A percentile compares a stretch with the other conserved stretches of the same genome.
These are phyloP conservation scores for Erodium trifolium DNA, from an alignment of 441 rosid species.

Conservation along the genomic window DNA sequence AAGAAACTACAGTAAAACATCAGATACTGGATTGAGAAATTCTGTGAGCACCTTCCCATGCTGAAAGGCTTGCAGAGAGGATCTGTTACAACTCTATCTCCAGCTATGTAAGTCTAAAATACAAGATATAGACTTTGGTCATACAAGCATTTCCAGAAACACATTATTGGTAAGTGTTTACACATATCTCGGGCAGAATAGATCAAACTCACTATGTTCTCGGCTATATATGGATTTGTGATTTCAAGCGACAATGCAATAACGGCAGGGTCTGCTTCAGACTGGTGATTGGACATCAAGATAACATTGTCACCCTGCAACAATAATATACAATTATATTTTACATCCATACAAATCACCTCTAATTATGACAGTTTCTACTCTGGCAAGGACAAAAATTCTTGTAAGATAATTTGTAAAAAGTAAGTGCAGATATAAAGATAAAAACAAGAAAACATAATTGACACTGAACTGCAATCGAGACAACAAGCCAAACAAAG, in stretches of 20 bases:
- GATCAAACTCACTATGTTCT: slow-evolving; percentile 52
- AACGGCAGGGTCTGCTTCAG: slow-evolving; percentile 95
- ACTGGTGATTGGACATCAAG: slow-evolving; percentile 93
- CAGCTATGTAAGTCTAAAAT: slow-evolving; percentile 80
- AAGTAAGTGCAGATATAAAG: neutral
- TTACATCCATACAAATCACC: slow-evolving; percentile 1
- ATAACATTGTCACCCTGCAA: slow-evolving; percentile 85
- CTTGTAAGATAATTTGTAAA: neutral
- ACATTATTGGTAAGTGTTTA: slow-evolving; percentile 10
- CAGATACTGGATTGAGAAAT: slow-evolving; percentile 18
- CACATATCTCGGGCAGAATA: slow-evolving; percentile 17
- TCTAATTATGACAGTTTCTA: slow-evolving; percentile 4
- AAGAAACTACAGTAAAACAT: slow-evolving; percentile 22
- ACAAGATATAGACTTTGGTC: slow-evolving; percentile 18
- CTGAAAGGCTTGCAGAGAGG: slow-evolving; percentile 98
- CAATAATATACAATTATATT: slow-evolving; percentile 13
- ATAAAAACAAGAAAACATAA: slow-evolving; percentile 6
- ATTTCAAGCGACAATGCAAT: slow-evolving; percentile 81
- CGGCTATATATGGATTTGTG: slow-evolving; percentile 51
- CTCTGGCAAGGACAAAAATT: neutral
- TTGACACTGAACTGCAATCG: neutral
- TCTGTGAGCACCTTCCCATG: slow-evolving; percentile 73
- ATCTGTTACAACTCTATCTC: slow-evolving; percentile 93
- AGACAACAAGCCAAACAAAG: neutral
- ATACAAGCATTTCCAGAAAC: slow-evolving; percentile 18